Conservation (phyloP, 768 basidiomycete species). For the Boletellus sp. region DNA sequence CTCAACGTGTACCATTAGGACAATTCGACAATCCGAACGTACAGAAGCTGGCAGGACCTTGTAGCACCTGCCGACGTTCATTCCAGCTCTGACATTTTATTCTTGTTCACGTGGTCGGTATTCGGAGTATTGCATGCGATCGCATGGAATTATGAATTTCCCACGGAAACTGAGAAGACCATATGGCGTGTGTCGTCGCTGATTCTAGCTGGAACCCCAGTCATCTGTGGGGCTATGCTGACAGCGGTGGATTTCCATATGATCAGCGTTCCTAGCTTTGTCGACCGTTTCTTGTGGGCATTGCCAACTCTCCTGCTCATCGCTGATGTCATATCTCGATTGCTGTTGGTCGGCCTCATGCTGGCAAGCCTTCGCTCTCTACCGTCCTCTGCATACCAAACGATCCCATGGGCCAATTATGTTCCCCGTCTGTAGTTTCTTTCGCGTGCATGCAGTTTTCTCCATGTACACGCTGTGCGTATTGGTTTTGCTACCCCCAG, state of each 20-base stretch:
- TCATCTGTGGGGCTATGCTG: background rate
- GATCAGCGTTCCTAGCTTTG: background rate
- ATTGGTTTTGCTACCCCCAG: too few relatives aligned
- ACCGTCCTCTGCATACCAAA: background rate
- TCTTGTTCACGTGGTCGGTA: background rate
- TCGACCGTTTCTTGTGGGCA: background rate
- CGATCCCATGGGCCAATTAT: background rate
- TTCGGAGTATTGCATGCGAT: background rate
- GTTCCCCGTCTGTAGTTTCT: background rate
- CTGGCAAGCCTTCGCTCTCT: constrained; percentile 3
- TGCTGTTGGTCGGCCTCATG: background rate
- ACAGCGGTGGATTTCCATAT: background rate
- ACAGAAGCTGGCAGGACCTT: background rate
- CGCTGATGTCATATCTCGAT: background rate
- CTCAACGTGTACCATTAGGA: background rate
- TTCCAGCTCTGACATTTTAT: background rate
- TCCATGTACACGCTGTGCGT: too few relatives aligned
- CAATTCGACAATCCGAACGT: background rate
- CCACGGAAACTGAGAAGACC: background rate
- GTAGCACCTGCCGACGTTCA: background rate
- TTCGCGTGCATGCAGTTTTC: background rate
- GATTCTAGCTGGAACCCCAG: background rate
- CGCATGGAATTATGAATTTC: constrained; percentile 1
- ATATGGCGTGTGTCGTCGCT: constrained; percentile 1
- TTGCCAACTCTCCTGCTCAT: background rate